Evolutionary conservation across 306 rosid genomes (phyloP).

Genomic region (Acacia melanoxylon): DNA sequence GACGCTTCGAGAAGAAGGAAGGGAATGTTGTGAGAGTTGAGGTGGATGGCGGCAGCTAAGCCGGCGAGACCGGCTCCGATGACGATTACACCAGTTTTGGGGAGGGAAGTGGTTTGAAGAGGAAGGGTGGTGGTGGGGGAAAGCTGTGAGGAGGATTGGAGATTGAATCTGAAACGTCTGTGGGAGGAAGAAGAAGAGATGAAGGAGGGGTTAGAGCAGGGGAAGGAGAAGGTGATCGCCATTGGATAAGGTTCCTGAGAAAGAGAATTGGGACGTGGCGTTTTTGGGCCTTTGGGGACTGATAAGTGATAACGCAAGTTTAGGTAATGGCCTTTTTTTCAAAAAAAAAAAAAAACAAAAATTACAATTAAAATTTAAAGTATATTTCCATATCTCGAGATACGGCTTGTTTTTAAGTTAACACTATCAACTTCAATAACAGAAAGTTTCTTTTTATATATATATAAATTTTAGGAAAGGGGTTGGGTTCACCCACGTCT

Average conservation of each 20-base stretch:
- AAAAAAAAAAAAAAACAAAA: too few species aligned
- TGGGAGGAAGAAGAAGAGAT: slow-evolving; percentile 23
- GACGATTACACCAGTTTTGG: slow-evolving; percentile 51
- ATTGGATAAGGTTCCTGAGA: slow-evolving; percentile 51
- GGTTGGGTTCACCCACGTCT: too few species aligned
- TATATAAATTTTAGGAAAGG: too few species aligned
- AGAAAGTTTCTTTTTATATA: too few species aligned
- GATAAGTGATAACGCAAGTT: background rate
- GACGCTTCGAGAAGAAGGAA: slow-evolving; percentile 80
- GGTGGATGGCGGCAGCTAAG: slow-evolving; percentile 77
- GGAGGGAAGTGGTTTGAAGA: slow-evolving; percentile 26
- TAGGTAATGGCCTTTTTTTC: background rate
- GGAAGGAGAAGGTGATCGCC: slow-evolving; percentile 38
- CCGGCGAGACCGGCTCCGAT: slow-evolving; percentile 92
- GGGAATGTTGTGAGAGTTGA: slow-evolving; percentile 62
- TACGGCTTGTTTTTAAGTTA: too few species aligned
- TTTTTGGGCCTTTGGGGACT: background rate
- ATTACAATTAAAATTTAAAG: background rate
- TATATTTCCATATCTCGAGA: too few species aligned
- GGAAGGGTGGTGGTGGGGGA: slow-evolving; percentile 32
- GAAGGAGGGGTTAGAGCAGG: slow-evolving; percentile 29
- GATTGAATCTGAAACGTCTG: slow-evolving; percentile 36
- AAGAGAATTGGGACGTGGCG: background rate
- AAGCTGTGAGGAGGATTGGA: slow-evolving; percentile 38
- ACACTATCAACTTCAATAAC: too few species aligned